These are phyloP conservation scores for Schizochytrium sp. DNA, from an alignment of 108 stramenopile species.

Conservation along the genomic window DNA sequence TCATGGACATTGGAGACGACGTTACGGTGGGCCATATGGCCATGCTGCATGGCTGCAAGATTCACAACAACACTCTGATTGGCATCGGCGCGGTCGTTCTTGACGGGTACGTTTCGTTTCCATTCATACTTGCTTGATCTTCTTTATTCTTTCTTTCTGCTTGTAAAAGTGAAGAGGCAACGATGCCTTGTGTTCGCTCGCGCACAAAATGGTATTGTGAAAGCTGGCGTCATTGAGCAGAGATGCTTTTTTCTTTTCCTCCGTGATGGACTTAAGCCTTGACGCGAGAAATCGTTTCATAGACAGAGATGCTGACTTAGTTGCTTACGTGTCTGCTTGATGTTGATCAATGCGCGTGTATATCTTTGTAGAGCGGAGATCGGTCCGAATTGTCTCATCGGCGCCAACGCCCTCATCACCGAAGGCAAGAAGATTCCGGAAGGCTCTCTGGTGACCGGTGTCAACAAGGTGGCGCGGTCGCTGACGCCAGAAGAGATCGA, in stretches of 20 bases:
- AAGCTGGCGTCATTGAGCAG: not conserved
- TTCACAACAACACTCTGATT: slow-evolving; percentile 40
- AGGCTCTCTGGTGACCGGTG: slow-evolving; percentile 36
- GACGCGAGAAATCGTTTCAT: too few species aligned
- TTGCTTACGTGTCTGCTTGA: too few species aligned
- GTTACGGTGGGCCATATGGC: slow-evolving; percentile 51
- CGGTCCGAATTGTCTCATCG: slow-evolving; percentile 42
- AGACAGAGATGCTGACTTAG: too few species aligned
- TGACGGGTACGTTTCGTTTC: slow-evolving; percentile 16
- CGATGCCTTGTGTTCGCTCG: too few species aligned
- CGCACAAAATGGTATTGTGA: not conserved
- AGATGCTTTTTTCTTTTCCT: too few species aligned
- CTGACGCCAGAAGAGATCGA: slow-evolving; percentile 44
- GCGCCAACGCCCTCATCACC: slow-evolving; percentile 39
- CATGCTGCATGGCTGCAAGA: slow-evolving; percentile 42
- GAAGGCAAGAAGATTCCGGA: slow-evolving; percentile 44
- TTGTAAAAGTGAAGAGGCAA: too few species aligned
- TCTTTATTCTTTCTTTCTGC: too few species aligned
- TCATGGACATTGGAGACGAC: slow-evolving; percentile 36
- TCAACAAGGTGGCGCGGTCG: slow-evolving; percentile 35
- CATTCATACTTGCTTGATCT: too few species aligned
- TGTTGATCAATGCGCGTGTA: not conserved
- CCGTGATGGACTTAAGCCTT: too few species aligned
- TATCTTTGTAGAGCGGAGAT: slow-evolving; percentile 23
- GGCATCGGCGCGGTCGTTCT: slow-evolving; percentile 47